phyloP scores from a whole-genome alignment of 331 rosid genomes.

The Telfairia occidentalis region DNA sequence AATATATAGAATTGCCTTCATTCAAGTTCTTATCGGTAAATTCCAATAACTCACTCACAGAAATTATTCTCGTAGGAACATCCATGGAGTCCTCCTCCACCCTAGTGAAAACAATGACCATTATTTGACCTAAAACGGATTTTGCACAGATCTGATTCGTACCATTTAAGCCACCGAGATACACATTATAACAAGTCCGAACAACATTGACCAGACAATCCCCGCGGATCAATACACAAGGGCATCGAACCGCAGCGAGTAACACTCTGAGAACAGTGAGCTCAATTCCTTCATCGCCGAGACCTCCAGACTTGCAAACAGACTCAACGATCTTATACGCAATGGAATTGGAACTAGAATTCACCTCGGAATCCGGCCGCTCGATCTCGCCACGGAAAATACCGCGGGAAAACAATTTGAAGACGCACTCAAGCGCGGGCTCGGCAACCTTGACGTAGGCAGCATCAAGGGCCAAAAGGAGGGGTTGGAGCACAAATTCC shows the following conservation, averaged over 20 bases:
- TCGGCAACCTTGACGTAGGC: slow-evolving; percentile 79
- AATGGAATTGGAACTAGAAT: slow-evolving; percentile 18
- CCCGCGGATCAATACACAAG: slow-evolving; percentile 60
- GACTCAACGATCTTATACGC: slow-evolving; percentile 54
- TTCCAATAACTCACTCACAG: slow-evolving; percentile 73
- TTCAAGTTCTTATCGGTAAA: slow-evolving; percentile 89
- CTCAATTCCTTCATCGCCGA: slow-evolving; percentile 80
- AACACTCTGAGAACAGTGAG: slow-evolving; percentile 64
- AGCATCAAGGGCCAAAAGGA: slow-evolving; percentile 68
- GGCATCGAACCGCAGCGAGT: slow-evolving; percentile 78
- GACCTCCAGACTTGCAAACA: slow-evolving; percentile 66
- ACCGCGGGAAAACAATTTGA: slow-evolving; percentile 80
- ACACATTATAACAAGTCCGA: slow-evolving; percentile 84
- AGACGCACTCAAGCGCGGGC: slow-evolving; percentile 88
- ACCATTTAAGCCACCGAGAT: slow-evolving; percentile 82
- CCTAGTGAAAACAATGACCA: slow-evolving; percentile 68
- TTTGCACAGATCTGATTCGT: slow-evolving; percentile 99
- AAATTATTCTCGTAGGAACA: slow-evolving; percentile 33
- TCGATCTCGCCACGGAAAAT: slow-evolving; percentile 70
- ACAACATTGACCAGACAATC: slow-evolving; percentile 74
- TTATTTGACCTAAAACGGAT: slow-evolving; percentile 91
- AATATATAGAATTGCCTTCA: slow-evolving; percentile 80
- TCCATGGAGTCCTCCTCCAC: slow-evolving; percentile 69
- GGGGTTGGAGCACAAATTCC: slow-evolving; percentile 63
- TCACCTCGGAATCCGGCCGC: slow-evolving; percentile 18